Conservation (phyloP, 2,329 filamentous ascomycete genomes). For the Fusarium pilosicola region DNA sequence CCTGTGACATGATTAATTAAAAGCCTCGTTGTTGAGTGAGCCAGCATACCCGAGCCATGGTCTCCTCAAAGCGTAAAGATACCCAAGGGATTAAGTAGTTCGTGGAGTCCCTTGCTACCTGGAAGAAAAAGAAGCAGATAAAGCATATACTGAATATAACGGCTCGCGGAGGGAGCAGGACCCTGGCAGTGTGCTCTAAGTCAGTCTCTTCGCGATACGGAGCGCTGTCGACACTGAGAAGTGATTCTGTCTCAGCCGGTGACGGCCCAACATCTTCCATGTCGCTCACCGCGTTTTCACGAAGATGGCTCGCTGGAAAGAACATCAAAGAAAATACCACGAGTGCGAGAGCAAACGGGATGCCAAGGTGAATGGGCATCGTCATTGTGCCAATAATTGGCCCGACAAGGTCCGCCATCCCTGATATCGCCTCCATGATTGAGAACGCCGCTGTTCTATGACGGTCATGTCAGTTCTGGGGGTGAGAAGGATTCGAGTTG, state of each 20-base stretch:
- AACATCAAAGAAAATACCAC: background rate
- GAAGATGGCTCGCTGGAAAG: background rate
- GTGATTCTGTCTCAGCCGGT: background rate
- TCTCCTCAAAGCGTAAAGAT: background rate
- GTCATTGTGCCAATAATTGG: background rate
- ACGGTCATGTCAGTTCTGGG: background rate
- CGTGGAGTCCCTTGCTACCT: background rate
- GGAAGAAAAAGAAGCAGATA: slow-evolving; percentile 1
- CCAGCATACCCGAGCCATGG: background rate
- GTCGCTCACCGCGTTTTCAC: background rate
- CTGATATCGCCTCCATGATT: background rate
- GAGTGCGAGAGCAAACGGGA: background rate
- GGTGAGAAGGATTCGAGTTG: rapidly evolving
- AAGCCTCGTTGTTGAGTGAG: rapidly evolving
- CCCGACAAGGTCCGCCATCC: background rate
- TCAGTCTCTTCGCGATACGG: background rate
- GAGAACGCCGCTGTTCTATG: slow-evolving; percentile 1
- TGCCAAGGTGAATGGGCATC: background rate
- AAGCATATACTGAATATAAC: background rate
- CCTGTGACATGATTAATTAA: background rate
- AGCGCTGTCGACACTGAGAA: background rate
- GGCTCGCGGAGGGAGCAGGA: background rate
- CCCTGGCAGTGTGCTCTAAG: too few relatives aligned
- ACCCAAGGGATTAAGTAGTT: slow-evolving; percentile 1
- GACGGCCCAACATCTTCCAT: background rate